Base-by-base conservation (phyloP, 495 filamentous ascomycete species). In the Parmelia sp. region DNA sequence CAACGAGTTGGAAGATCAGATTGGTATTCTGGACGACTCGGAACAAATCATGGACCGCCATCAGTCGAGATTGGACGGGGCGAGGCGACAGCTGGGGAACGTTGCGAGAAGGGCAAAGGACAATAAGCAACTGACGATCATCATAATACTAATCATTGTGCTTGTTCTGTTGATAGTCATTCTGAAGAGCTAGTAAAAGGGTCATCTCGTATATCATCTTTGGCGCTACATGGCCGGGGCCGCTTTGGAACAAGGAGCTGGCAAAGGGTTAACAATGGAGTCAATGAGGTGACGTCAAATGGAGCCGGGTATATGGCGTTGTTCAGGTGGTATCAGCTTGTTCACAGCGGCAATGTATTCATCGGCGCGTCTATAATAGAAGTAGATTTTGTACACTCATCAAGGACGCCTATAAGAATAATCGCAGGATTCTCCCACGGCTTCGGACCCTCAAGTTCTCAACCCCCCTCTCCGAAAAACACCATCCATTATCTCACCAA, bases 1-100 rank as follows among this genome's bases (percentile, higher is more conserved):
- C 31, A 90, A 97, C 73, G 94, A 98, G 80, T 79, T 98, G 31
- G 94, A 98, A 65, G 85, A 84, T 66, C 94, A 98, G 71, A 89
- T 94, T 29, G 76, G 86, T 71, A 77, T 98, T 78, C 78, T 98
- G 47, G 94, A 95, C 76, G 92, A 92, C 61, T 87, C 95, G 67
- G 94, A 97, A 66, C 80, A 80, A 31, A 80, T 86, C 63, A 88
- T 92, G 42, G 91, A 96, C 70, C 79, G 94, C 62, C 93, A 97
- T 77, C 82, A 86, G 73, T 77, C 75, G 29, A 86, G 88, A 47
- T 76, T 98, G 53, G 83, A 90, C 66, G 80, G 87, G 25, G 94
- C 94, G 33, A 80, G 83, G 69, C 82, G 82, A 66, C 82, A 89
- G 67, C 75, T 96, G 58, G 83, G 85, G 14, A 80, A 81, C 55